phyloP scores from a whole-genome alignment of 768 basidiomycete species.

The Termitomyces sp. region DNA sequence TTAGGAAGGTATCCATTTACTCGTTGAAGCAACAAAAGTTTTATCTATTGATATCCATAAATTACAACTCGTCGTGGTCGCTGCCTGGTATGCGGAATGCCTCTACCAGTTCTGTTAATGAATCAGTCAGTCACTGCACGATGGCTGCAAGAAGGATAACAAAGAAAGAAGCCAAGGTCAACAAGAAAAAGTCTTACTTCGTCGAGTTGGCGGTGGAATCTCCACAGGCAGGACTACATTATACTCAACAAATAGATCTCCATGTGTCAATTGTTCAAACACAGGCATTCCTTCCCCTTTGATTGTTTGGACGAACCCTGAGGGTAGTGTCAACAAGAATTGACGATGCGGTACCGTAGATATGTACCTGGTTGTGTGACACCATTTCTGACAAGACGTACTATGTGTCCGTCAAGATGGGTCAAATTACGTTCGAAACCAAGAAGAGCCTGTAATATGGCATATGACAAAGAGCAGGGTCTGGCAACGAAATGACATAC shows the following conservation, averaged over 20 bases:
- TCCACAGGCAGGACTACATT: constrained; percentile 83
- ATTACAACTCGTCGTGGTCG: constrained; percentile 21
- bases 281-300: constrained; percentile 89
- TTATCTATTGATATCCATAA: background rate
- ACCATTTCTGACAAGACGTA: constrained; percentile 63
- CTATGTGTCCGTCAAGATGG: constrained; percentile 83
- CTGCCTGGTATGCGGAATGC: constrained; percentile 17
- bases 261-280: constrained; percentile 53
- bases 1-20: background rate
- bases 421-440: constrained; percentile 93
- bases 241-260: constrained; percentile 91
- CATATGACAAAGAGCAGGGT: background rate
- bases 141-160: background rate
- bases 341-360: background rate
- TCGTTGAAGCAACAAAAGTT: background rate
- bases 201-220: constrained; percentile 59
- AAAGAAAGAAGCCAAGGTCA: background rate
- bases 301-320: constrained; percentile 82
- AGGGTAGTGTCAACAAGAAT: background rate
- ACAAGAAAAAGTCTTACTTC: constrained; percentile 52
- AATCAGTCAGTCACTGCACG: background rate
- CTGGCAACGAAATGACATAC: constrained; percentile 33
- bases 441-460: constrained; percentile 68
- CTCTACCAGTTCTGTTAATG: constrained; percentile 20
- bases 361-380: constrained; percentile 87